phyloP scores from a whole-genome alignment of 305 asterid genomes.

The Fraxinus platypoda region DNA sequence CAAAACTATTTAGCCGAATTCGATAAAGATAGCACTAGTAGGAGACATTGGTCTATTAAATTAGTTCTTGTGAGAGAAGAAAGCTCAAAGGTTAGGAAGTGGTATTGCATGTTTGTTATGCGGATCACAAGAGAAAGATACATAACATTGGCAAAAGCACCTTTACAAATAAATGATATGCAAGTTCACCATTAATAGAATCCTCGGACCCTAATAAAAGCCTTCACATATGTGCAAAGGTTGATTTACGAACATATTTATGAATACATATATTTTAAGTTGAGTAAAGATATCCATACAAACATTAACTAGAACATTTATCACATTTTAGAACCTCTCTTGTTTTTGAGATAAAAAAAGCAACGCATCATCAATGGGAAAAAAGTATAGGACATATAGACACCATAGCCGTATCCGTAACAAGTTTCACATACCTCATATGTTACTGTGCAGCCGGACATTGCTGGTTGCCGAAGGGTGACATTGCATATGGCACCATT shows the following conservation, averaged over 20 bases:
- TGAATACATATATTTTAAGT: neutral
- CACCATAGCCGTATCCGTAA: neutral
- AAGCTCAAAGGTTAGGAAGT: neutral
- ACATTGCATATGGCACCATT: conserved; percentile 62
- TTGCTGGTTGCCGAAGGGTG: conserved; percentile 58
- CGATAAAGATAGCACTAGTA: neutral
- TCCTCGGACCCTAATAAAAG: neutral
- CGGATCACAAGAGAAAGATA: neutral
- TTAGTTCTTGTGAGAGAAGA: neutral
- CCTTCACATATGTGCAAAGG: neutral
- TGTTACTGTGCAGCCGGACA: conserved; percentile 50
- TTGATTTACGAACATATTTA: neutral
- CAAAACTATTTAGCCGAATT: neutral
- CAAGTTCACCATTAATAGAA: neutral
- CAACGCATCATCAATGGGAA: neutral
- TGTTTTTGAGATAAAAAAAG: neutral
- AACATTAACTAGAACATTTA: neutral
- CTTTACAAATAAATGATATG: neutral
- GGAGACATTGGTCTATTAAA: neutral
- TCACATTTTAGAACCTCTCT: neutral
- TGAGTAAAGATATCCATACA: neutral
- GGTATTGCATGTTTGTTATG: neutral
- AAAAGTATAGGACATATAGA: neutral
- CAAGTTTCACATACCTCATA: conserved; percentile 46
- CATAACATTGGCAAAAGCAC: neutral